Evolutionary conservation across 2,329 filamentous ascomycete species (phyloP), one percentile per base, ranked within the genome.

Genomic region (Ophiocordyceps polyrhachis-furcata): DNA sequence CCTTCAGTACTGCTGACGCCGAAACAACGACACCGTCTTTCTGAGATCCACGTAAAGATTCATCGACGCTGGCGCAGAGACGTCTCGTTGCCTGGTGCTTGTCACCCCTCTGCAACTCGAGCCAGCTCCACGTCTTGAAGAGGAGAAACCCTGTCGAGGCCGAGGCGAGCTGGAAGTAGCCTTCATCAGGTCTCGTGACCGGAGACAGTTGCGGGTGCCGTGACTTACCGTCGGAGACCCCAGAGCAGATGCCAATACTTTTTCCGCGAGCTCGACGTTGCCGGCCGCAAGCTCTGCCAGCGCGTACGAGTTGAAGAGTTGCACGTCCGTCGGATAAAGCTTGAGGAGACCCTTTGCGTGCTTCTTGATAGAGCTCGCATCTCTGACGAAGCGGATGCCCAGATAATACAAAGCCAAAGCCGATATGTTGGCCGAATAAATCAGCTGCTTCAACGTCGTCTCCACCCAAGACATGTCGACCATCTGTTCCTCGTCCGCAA

Each of bases 261-360:
- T 76, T 20, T 68, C 63, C 5, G 81, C 79, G 42, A 75, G 64
- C 1, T 73, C 67, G 1, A 56, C 51, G 21, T 81, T 79, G 0
- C 69, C 74, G 28, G 70, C 70, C 1, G 66, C 64, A 50, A 63
- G 69, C 58, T 93, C 84, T 4, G 86, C 74, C 14, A 85, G 62
- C 0, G 81, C 84, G 55, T 89, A 93, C 0, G 79, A 76, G 51
- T 86, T 82, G 60, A 93, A 95, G 0, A 95, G 65, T 14, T 68
- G 65, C 3, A 83, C 58, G 51, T 76, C 81, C 1, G 74, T 67
- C 0, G 78, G 67, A 45, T 75, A 73, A 42, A 69, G 69, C 55
- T 83, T 89, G n/a, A 95, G 61, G 0, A 93, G 64, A 7, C 62
- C 61, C 53, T 85, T 93, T 0, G 85, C 83, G 7, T 71, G 66